A percentile compares a stretch with the other conserved stretches of the same genome.
These are phyloP conservation scores for Ministeria vibrans DNA, from an alignment of 78 protist genomes.

Conservation along the genomic window DNA sequence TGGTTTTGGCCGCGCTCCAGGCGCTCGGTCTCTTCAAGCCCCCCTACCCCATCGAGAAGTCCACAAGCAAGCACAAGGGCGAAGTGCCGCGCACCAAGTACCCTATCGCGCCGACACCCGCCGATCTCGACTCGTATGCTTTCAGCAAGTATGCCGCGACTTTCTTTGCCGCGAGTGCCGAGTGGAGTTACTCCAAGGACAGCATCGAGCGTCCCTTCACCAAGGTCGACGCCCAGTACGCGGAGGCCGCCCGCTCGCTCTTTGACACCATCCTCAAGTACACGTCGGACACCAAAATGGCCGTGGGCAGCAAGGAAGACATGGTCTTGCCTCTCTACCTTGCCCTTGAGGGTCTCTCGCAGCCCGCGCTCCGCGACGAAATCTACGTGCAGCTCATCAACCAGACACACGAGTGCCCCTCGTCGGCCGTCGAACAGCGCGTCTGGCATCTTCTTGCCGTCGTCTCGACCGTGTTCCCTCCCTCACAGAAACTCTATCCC, in stretches of 20 bases:
- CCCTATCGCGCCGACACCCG: not conserved
- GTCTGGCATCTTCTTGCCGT: constrained; percentile 4
- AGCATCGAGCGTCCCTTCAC: not conserved
- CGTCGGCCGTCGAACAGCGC: not conserved
- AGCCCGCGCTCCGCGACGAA: not conserved
- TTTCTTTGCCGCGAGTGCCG: not conserved
- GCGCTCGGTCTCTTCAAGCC: not conserved
- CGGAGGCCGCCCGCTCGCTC: not conserved
- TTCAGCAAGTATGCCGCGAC: constrained; percentile 5
- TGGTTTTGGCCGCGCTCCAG: not conserved
- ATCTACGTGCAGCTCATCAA: not conserved
- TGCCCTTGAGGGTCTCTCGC: not conserved
- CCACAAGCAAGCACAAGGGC: not conserved
- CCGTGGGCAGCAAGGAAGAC: not conserved
- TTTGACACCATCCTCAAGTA: not conserved
- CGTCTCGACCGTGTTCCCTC: not conserved
- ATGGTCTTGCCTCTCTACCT: not conserved
- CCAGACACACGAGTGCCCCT: not conserved
- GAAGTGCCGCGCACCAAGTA: not conserved
- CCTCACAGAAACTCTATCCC: not conserved
- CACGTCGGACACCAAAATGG: not conserved
- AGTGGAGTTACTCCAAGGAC: not conserved
- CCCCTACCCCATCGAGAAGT: not conserved
- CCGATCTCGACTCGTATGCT: not conserved
- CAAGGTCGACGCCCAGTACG: not conserved